Conservation (phyloP, 257 asterid genomes). For the Przewalskia tangutica region DNA sequence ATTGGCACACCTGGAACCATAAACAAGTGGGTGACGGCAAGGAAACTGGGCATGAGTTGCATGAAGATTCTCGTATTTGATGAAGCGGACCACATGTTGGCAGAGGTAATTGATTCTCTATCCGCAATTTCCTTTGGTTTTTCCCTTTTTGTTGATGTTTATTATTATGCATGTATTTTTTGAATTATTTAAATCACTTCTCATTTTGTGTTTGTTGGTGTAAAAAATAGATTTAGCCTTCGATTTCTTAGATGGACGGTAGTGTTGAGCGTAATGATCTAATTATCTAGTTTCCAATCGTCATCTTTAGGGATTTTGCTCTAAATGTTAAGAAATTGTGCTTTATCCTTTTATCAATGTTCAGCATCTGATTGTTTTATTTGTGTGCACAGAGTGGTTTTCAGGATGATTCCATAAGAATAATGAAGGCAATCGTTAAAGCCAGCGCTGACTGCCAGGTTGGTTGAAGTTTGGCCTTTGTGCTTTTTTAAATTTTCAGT, state of each 20-base stretch:
- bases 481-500: background rate
- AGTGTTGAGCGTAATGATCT: background rate
- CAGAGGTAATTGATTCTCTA: constrained; percentile 40
- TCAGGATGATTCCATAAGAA: constrained; percentile 59
- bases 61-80: constrained; percentile 92
- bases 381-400: constrained; percentile 55
- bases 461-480: constrained; percentile 7
- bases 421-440: constrained; percentile 54
- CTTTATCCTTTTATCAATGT: background rate
- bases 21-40: constrained; percentile 47
- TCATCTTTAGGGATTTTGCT: background rate
- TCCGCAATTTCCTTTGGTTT: background rate
- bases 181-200: background rate
- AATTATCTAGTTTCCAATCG: background rate
- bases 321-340: background rate
- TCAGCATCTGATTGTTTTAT: background rate
- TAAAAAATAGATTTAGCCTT: background rate
- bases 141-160: background rate
- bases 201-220: background rate
- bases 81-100: constrained; percentile 96
- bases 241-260: background rate
- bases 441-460: constrained; percentile 68
- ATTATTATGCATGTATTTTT: background rate
- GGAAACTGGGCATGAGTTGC: constrained; percentile 59
- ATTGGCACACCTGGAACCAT: constrained; percentile 98